Percentiles rank a stretch among this genome's conserved stretches.
These are phyloP conservation scores for Colletotrichum lindemuthianum DNA, from an alignment of 2,329 filamentous ascomycete species.

Conservation along the genomic window DNA sequence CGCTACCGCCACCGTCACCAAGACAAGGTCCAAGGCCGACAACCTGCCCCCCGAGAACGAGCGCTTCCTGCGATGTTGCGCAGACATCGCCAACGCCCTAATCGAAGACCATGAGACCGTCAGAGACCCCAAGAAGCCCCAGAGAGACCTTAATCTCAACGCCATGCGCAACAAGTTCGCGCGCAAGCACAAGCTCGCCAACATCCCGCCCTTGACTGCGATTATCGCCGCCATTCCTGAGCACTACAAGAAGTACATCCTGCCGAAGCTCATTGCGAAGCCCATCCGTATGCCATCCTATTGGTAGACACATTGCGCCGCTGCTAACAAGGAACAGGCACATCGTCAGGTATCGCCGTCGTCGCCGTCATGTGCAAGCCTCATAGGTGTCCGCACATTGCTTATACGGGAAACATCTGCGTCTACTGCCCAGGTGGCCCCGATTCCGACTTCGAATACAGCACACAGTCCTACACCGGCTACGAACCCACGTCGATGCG, in stretches of 20 bases:
- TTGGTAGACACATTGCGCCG: too few relatives aligned
- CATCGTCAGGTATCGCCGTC: slow-evolving; percentile 95
- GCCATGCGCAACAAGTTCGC: slow-evolving; percentile 84
- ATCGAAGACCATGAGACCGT: slow-evolving; percentile 93
- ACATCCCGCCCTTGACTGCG: slow-evolving; percentile 90
- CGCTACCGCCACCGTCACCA: slow-evolving; percentile 67
- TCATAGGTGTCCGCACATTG: slow-evolving; percentile 95
- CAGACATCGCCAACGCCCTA: slow-evolving; percentile 91
- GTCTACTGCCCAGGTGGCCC: slow-evolving; percentile 98
- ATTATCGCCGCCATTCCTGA: slow-evolving; percentile 99
- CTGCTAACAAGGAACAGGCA: slow-evolving; percentile 61
- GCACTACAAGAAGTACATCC: slow-evolving; percentile 99
- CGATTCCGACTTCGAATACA: slow-evolving; percentile 99
- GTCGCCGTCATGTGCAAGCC: slow-evolving; percentile 99
- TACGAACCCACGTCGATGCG: slow-evolving; percentile 99
- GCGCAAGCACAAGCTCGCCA: slow-evolving; percentile 91
- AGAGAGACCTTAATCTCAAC: slow-evolving; percentile 94
- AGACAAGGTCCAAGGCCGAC: slow-evolving; percentile 74
- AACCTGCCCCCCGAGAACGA: slow-evolving; percentile 93
- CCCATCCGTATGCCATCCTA: slow-evolving; percentile 72
- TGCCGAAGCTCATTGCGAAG: slow-evolving; percentile 96
- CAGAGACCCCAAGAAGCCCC: slow-evolving; percentile 76
- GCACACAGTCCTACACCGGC: slow-evolving; percentile 97
- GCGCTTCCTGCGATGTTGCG: slow-evolving; percentile 91
- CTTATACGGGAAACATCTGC: slow-evolving; percentile 98